These are phyloP conservation scores for Calocera viscosa DNA, from an alignment of 768 basidiomycete species.

Conservation along the genomic window DNA sequence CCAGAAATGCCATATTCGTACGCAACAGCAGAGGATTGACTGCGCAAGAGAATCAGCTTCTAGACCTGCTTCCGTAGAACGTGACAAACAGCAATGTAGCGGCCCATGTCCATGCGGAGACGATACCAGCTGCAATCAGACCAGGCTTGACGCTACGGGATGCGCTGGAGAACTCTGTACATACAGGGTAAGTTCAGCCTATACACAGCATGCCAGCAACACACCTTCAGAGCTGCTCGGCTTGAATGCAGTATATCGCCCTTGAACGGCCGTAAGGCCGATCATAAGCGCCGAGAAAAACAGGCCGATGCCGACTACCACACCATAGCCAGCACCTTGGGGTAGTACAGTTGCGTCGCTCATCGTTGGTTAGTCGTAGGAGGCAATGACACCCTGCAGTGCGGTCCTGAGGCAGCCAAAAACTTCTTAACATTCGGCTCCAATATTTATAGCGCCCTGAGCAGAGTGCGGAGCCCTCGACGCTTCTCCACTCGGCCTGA, in stretches of 20 bases:
- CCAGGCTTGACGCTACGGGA: conserved; percentile 81
- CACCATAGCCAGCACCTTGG: conserved; percentile 77
- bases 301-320: conserved; percentile 69
- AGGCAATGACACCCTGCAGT: background rate
- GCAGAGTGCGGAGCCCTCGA: background rate
- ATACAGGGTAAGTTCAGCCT: background rate
- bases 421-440: background rate
- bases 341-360: conserved; percentile 34
- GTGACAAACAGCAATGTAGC: conserved; percentile 28
- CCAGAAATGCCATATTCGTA: conserved; percentile 80
- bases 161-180: conserved; percentile 59
- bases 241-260: conserved; percentile 71
- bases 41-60: background rate
- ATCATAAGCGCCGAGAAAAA: conserved; percentile 81
- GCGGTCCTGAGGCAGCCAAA: background rate
- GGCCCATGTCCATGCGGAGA: conserved; percentile 70
- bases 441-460: background rate
- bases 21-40: conserved; percentile 72
- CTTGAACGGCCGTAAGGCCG: conserved; percentile 61
- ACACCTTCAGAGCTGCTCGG: conserved; percentile 54
- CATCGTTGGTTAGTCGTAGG: background rate
- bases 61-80: conserved; percentile 50
- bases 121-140: conserved; percentile 83
- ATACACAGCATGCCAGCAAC: background rate
- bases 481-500: background rate